Evolutionary conservation across 208 protist genomes (phyloP).

Genomic region (Trypanosoma rangeli): DNA sequence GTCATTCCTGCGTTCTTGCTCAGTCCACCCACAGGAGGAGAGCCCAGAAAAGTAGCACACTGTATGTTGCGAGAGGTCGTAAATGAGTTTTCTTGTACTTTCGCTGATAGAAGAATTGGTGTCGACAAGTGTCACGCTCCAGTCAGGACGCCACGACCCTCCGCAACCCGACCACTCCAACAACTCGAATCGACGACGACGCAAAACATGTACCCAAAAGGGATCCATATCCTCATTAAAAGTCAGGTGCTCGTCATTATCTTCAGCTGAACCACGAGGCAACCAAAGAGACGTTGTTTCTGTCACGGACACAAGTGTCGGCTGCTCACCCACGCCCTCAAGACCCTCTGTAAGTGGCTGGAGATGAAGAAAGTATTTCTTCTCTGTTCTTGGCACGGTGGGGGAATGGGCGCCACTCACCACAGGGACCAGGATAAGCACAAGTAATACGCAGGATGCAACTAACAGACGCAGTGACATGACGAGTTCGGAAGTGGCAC

Average conservation of each 20-base stretch:
- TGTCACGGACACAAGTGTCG: slow-evolving; percentile 58
- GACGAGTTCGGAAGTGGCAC: neutral
- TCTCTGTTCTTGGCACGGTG: slow-evolving; percentile 35
- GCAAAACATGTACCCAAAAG: slow-evolving; percentile 71
- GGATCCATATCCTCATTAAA: slow-evolving; percentile 75
- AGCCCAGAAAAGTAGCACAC: slow-evolving; percentile 70
- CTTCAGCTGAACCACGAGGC: slow-evolving; percentile 17
- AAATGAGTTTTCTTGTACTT: slow-evolving; percentile 26
- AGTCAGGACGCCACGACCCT: slow-evolving; percentile 73
- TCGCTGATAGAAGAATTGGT: slow-evolving; percentile 20
- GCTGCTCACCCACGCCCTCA: slow-evolving; percentile 31
- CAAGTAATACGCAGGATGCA: neutral
- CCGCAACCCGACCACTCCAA: slow-evolving; percentile 81
- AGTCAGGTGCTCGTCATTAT: slow-evolving; percentile 38
- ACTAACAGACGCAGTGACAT: slow-evolving; percentile 1
- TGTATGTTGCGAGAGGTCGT: slow-evolving; percentile 68
- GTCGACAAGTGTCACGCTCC: slow-evolving; percentile 27
- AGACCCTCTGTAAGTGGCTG: slow-evolving; percentile 46
- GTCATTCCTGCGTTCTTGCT: neutral
- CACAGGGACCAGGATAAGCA: neutral
- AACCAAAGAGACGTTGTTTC: slow-evolving; percentile 38
- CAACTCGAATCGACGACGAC: slow-evolving; percentile 45
- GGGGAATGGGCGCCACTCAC: neutral
- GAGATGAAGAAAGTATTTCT: slow-evolving; percentile 43
- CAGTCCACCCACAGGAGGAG: slow-evolving; percentile 57